Conservation (phyloP, 768 basidiomycete genomes). For the Suillus occidentalis region DNA sequence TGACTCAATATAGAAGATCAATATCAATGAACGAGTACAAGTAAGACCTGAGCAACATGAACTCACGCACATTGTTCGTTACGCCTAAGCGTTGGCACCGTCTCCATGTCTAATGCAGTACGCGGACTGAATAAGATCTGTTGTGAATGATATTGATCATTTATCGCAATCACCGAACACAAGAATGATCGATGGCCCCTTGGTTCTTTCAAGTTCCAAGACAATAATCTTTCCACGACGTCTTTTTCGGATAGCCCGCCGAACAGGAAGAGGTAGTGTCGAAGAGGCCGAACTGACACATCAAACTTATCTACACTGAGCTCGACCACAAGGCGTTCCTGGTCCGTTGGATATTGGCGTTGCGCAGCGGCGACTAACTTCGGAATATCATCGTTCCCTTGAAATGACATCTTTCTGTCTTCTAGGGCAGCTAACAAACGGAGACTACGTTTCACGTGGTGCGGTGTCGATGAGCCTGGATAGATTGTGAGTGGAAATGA, state of each 20-base stretch:
- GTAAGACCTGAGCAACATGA: neutral
- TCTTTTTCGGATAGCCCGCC: neutral
- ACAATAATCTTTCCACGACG: neutral
- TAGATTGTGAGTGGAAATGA: neutral
- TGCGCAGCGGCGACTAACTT: neutral
- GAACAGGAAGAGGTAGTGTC: neutral
- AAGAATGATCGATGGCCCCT: neutral
- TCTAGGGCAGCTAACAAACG: neutral
- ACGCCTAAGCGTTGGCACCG: neutral
- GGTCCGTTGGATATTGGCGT: neutral
- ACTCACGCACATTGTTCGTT: neutral
- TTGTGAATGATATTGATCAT: neutral
- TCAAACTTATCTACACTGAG: neutral
- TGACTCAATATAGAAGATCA: neutral
- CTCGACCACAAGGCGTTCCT: neutral
- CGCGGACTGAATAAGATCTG: neutral
- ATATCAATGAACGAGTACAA: neutral
- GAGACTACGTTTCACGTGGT: conserved; percentile 2
- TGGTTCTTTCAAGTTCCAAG: neutral
- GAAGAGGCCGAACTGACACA: neutral
- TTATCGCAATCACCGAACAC: neutral
- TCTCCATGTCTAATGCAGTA: neutral
- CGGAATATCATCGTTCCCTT: neutral
- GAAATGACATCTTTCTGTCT: neutral
- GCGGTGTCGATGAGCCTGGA: neutral